A percentile compares a stretch with the other conserved stretches of the same genome.
These are phyloP conservation scores for Juglanconis sp. DNA, from an alignment of 2,329 filamentous ascomycete species.

Conservation along the genomic window DNA sequence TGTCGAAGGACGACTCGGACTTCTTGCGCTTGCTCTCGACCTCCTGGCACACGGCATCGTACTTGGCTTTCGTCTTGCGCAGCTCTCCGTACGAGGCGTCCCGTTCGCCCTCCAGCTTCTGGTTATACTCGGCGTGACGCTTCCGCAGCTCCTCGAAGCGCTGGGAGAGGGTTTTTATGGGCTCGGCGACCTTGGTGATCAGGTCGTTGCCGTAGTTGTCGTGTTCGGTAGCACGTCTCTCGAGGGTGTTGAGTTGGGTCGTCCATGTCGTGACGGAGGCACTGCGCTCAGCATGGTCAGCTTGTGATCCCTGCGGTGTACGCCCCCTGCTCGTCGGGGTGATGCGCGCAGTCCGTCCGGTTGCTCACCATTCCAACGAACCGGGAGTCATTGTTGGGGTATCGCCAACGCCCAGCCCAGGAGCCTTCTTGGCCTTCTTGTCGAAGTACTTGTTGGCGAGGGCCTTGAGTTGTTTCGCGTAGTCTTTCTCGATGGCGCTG, in stretches of 20 bases:
- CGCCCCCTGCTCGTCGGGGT: not conserved
- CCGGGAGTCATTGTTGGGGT: conserved; percentile 90
- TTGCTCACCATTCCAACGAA: conserved; percentile 75
- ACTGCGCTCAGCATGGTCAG: conserved; percentile 39
- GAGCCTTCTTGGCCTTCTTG: conserved; percentile 84
- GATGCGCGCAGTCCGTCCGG: conserved; percentile 3
- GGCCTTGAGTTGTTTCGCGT: conserved; percentile 79
- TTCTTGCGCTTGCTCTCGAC: conserved; percentile 95
- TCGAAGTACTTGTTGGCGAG: conserved; percentile 97
- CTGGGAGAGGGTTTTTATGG: conserved; percentile 68
- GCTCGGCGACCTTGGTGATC: conserved; percentile 77
- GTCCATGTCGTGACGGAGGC: conserved; percentile 97
- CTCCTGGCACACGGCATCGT: conserved; percentile 89
- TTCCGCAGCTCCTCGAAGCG: conserved; percentile 92
- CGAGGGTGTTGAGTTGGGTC: conserved; percentile 85
- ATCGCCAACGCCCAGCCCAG: conserved; percentile 87
- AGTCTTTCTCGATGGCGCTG: conserved; percentile 93
- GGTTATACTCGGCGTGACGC: conserved; percentile 82
- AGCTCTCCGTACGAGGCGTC: conserved; percentile 81
- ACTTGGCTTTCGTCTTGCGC: conserved; percentile 88
- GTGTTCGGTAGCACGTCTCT: conserved; percentile 83
- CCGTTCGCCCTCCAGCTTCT: conserved; percentile 84
- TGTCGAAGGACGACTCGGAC: conserved; percentile 90
- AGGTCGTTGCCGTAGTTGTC: conserved; percentile 80
- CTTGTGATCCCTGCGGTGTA: conserved; percentile 11